Conservation (phyloP, 345 rosid species). For the Raphanus raphanistrum region DNA sequence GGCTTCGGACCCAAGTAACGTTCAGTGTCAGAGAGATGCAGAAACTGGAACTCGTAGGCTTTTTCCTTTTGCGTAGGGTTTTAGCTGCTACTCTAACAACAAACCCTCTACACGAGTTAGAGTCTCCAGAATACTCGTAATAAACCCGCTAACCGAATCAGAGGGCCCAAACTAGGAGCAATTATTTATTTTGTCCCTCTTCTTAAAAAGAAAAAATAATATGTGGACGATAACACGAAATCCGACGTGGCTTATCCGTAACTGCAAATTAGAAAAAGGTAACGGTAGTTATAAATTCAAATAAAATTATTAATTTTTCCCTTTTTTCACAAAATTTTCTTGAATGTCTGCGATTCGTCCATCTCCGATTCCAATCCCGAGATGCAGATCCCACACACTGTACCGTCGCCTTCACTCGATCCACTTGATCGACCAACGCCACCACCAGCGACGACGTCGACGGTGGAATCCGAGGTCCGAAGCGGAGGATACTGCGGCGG, state of each 20-base stretch:
- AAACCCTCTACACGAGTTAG: not conserved
- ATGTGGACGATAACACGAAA: conserved; percentile 29
- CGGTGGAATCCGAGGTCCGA: conserved; percentile 32
- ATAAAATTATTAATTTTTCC: not conserved
- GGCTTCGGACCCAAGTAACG: not conserved
- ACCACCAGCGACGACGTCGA: conserved; percentile 10
- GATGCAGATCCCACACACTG: conserved; percentile 20
- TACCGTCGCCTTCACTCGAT: conserved; percentile 18
- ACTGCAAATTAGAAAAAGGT: conserved; percentile 1
- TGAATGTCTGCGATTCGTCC: conserved; percentile 32
- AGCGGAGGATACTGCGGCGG: conserved; percentile 15
- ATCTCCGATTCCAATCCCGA: conserved; percentile 32
- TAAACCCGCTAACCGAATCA: too few relatives aligned
- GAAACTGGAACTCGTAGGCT: not conserved
- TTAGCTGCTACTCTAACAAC: not conserved
- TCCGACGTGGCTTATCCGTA: conserved; percentile 41
- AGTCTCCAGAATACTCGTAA: too few relatives aligned
- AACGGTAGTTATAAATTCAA: conserved; percentile 21
- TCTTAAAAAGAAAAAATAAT: not conserved
- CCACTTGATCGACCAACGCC: not conserved
- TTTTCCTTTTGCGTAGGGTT: not conserved
- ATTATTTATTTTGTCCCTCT: too few relatives aligned
- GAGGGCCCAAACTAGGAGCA: too few relatives aligned
- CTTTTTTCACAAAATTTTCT: not conserved
- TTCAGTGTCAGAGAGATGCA: not conserved